These are phyloP conservation scores for Candida gigantensis DNA, from an alignment of 1,139 yeast species.

Conservation along the genomic window DNA sequence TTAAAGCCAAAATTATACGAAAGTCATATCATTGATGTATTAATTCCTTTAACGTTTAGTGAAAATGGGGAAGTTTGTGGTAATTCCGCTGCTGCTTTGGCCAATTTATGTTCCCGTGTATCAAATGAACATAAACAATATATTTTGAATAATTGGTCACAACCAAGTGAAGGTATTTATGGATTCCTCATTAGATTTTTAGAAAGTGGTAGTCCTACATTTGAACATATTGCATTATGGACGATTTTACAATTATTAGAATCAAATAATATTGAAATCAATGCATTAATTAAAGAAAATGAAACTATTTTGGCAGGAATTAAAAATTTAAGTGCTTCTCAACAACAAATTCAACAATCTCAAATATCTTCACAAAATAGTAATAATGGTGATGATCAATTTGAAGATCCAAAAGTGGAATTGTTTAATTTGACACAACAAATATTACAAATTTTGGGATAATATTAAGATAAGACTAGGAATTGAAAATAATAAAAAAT, in stretches of 20 bases:
- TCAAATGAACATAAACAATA: slow-evolving; percentile 69
- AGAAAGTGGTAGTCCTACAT: slow-evolving; percentile 87
- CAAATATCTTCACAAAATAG: slow-evolving; percentile 22
- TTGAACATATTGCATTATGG: slow-evolving; percentile 98
- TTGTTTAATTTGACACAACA: slow-evolving; percentile 79
- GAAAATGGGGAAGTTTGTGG: slow-evolving; percentile 96
- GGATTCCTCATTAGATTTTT: slow-evolving; percentile 83
- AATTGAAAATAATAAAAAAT: background rate
- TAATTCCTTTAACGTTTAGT: slow-evolving; percentile 87
- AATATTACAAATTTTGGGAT: slow-evolving; percentile 58
- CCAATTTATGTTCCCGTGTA: slow-evolving; percentile 90
- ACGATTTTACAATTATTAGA: slow-evolving; percentile 91
- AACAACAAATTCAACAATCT: slow-evolving; percentile 35
- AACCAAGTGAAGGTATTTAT: slow-evolving; percentile 81
- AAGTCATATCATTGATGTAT: slow-evolving; percentile 81
- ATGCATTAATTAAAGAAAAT: slow-evolving; percentile 61
- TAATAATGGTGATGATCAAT: slow-evolving; percentile 42
- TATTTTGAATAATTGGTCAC: slow-evolving; percentile 76
- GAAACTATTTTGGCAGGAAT: slow-evolving; percentile 59
- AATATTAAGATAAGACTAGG: too few relatives aligned
- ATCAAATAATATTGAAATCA: slow-evolving; percentile 74
- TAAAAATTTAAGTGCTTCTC: slow-evolving; percentile 48
- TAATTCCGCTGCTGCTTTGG: slow-evolving; percentile 97
- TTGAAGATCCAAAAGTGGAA: slow-evolving; percentile 69
- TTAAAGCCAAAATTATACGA: slow-evolving; percentile 83